A percentile compares a stretch with the other conserved stretches of the same genome.
Evolutionary conservation across 2,329 filamentous ascomycete genomes (phyloP).

Genomic region (Rhynchosporium agropyri): DNA sequence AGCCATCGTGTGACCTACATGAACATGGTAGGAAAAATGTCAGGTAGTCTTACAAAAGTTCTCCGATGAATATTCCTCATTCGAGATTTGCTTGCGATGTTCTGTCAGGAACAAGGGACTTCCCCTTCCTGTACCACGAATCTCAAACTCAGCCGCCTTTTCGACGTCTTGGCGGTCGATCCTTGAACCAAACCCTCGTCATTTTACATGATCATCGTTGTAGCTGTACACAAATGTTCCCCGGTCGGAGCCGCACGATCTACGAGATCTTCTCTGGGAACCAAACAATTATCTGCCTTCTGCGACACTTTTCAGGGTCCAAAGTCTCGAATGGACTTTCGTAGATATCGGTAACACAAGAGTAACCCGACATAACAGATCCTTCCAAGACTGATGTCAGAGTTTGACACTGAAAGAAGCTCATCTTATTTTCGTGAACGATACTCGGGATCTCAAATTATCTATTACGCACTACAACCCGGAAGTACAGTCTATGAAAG

Average conservation of each 20-base stretch:
- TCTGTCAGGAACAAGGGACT: slow-evolving; percentile 11
- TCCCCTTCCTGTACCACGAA: neutral
- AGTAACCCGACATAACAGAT: too few species aligned
- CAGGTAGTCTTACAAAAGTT: neutral
- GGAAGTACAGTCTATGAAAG: neutral
- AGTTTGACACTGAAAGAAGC: neutral
- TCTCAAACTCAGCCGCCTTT: neutral
- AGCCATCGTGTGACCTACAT: too few species aligned
- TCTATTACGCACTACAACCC: neutral
- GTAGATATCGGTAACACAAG: neutral
- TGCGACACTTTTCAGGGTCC: neutral
- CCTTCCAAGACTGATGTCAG: too few species aligned
- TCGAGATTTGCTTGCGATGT: neutral
- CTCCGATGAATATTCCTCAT: neutral
- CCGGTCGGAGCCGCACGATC: slow-evolving; percentile 7
- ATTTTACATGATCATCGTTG: neutral
- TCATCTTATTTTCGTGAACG: neutral
- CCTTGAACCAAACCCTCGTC: neutral
- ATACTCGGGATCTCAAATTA: neutral
- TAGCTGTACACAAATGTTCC: neutral
- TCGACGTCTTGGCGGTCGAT: slow-evolving; percentile 5
- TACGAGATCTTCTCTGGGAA: slow-evolving; percentile 5
- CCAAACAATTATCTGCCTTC: neutral
- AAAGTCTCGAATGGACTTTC: neutral
- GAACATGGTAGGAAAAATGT: neutral